A percentile compares a stretch with the other conserved stretches of the same genome.
These are phyloP conservation scores for Volutella citrinella DNA, from an alignment of 2,329 filamentous ascomycete genomes.

Conservation along the genomic window DNA sequence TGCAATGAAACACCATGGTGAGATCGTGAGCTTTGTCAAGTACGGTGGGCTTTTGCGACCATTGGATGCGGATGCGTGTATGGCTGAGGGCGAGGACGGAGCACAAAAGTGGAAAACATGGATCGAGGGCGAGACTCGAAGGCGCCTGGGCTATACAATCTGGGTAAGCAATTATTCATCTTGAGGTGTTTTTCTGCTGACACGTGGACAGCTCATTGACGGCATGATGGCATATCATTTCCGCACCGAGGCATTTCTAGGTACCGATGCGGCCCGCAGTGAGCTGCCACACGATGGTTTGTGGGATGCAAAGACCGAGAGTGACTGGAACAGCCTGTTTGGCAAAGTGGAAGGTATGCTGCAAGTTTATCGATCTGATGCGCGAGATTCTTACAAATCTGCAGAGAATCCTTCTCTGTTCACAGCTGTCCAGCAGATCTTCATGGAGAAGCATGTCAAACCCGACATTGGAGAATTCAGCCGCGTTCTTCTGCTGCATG, in stretches of 20 bases:
- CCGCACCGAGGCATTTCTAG: not conserved
- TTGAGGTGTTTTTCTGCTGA: slow-evolving; percentile 1
- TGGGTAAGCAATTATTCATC: slow-evolving; percentile 12
- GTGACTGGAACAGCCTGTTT: not conserved
- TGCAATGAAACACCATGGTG: not conserved
- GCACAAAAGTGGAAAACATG: slow-evolving; percentile 8
- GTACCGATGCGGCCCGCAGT: not conserved
- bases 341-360: not conserved
- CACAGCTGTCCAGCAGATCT: slow-evolving; percentile 8
- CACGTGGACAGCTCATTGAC: slow-evolving; percentile 1
- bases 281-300: slow-evolving; percentile 10
- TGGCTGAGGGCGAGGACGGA: no score
- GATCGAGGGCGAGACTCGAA: slow-evolving; percentile 7
- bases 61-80: not conserved
- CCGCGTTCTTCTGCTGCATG: slow-evolving; percentile 19
- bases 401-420: slow-evolving; percentile 14
- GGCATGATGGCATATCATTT: slow-evolving; percentile 8
- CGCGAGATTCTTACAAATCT: slow-evolving; percentile 13
- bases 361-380: not conserved
- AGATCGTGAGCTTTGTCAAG: not conserved
- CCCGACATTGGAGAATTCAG: slow-evolving; percentile 17
- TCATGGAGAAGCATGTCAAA: slow-evolving; percentile 14
- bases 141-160: slow-evolving; percentile 10
- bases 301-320: slow-evolving; percentile 5
- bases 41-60: not conserved